These are phyloP conservation scores for Naganishia albida DNA, from an alignment of 1,284 basidiomycete species.

Conservation along the genomic window DNA sequence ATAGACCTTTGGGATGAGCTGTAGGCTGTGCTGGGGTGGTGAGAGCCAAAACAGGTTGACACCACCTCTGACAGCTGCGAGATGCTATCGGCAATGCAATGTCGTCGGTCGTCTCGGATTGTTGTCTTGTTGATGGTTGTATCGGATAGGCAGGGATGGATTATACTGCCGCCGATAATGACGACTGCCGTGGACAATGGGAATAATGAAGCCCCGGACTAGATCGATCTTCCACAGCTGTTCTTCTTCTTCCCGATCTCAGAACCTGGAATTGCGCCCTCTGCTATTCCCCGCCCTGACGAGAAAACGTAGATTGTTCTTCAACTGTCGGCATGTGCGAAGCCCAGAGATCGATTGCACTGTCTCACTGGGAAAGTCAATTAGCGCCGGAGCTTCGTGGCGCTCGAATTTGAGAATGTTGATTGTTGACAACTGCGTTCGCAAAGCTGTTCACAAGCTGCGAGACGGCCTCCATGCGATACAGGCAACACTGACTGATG, in stretches of 20 bases:
- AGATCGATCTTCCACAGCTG: constrained; percentile 5
- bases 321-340: constrained; percentile 8
- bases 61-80: too few species aligned
- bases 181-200: constrained; percentile 1
- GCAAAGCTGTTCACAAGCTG: too few species aligned
- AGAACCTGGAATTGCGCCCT: neutral
- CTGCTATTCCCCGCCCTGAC: too few species aligned
- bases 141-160: neutral
- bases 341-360: neutral
- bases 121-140: neutral
- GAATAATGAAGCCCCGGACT: constrained; percentile 9
- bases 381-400: neutral
- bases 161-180: neutral
- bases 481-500: too few species aligned
- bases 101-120: neutral
- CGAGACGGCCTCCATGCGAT: too few species aligned
- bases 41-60: too few species aligned
- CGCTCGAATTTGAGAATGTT: neutral
- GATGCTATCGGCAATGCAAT: too few species aligned
- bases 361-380: neutral
- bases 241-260: neutral
- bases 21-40: too few species aligned
- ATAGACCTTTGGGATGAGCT: too few species aligned
- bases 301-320: constrained; percentile 21
- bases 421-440: neutral